Evolutionary conservation across 208 protist genomes (phyloP).

Genomic region (Naegleria lovaniensis): DNA sequence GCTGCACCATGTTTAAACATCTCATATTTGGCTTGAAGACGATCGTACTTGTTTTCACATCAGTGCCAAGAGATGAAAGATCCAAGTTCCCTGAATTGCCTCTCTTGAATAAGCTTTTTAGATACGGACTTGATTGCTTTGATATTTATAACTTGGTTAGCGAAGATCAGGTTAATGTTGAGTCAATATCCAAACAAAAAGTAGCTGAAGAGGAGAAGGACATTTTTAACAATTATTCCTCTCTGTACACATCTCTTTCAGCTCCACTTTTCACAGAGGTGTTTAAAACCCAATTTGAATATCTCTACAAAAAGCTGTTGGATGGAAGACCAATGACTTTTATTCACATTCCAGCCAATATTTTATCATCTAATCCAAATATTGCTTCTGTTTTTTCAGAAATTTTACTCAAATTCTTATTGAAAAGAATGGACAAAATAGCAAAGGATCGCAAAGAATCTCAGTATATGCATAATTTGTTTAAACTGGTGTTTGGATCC

Average conservation of each 20-base stretch:
- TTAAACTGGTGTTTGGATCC: slow-evolving; percentile 7
- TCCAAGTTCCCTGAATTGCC: not conserved
- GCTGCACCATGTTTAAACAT: not conserved
- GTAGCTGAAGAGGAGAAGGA: slow-evolving; percentile 11
- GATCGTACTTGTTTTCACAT: not conserved
- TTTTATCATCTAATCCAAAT: not conserved
- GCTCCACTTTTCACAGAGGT: slow-evolving; percentile 7
- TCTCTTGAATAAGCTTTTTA: slow-evolving; percentile 16
- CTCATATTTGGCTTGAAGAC: too few species aligned
- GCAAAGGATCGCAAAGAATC: not conserved
- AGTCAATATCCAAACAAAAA: not conserved
- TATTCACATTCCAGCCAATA: slow-evolving; percentile 7
- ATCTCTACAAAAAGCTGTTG: not conserved
- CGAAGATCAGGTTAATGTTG: too few species aligned
- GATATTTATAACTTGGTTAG: not conserved
- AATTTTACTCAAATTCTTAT: slow-evolving; percentile 24
- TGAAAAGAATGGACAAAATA: slow-evolving; percentile 24
- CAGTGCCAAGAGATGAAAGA: not conserved
- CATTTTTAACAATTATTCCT: not conserved
- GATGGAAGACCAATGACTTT: not conserved
- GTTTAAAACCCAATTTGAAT: slow-evolving; percentile 12
- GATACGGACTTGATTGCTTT: slow-evolving; percentile 25
- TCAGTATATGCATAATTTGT: not conserved
- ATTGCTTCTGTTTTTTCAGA: not conserved
- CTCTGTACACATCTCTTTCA: not conserved